Base-by-base conservation (phyloP, 441 rosid species). In the Erodium texanum region DNA sequence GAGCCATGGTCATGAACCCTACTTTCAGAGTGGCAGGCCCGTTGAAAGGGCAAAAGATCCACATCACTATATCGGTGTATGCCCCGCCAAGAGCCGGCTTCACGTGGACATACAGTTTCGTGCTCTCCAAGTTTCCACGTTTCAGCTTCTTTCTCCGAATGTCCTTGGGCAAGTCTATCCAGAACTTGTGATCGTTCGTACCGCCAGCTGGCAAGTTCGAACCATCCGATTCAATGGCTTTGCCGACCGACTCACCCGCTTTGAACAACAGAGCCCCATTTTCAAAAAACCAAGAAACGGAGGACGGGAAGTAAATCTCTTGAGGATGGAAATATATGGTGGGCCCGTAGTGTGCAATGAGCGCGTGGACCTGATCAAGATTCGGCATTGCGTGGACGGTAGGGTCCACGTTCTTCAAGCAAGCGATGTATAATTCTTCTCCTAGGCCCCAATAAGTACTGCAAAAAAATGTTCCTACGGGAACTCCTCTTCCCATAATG, bases 11-110 rank as follows among this genome's bases (percentile, higher is more conserved):
- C 70, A 84, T 5, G 0, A 73, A 64, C 66, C 96, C 90, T 7
- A 86, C 66, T 69, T 88, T 90, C 45, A 92, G 75, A 18, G 88
- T 87, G 7, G 84, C 90, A 68, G 96, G 98, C 18, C 97, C 97
- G 23, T 90, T 93, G 75, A 90, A 89, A 48, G 97, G 96, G 73
- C 85, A 90, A 65, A 89, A 93, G 45, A 90, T 81, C 97, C 97
- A 90, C 91, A 89, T 82, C 34, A 77, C 93, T 16, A 90, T 72
- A 74, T 93, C 96, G 4, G 90, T 89, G 80, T 80, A 90, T 48
- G 91, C 84, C 38, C 94, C 97, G 58, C 94, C 96, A 18, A 78
- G 64, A 32, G 93, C 90, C 34, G 96, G 94, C 78, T 89, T 93
- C 73, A 85, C 82, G 68, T 93, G 97, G 64, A 80, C 71, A 64